Conservation (phyloP, 768 basidiomycete species). For the Trametes maxima region DNA sequence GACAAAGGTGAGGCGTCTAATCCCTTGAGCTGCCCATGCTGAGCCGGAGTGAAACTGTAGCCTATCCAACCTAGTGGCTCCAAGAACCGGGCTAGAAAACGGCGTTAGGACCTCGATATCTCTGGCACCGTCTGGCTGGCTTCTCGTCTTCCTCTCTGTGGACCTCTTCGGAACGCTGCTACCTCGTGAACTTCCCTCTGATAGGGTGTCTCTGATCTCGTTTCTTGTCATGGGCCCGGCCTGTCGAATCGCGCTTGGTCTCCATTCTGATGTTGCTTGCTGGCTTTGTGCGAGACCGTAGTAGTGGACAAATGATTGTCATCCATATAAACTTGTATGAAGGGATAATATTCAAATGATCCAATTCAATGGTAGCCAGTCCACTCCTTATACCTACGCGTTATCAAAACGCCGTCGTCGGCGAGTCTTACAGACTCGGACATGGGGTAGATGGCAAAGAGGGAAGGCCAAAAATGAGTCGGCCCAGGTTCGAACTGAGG, state of each 20-base stretch:
- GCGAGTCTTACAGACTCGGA: too few species aligned
- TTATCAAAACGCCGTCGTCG: too few species aligned
- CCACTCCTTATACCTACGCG: too few species aligned
- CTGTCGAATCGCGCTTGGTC: too few species aligned
- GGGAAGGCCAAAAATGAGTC: background rate
- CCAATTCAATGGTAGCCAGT: too few species aligned
- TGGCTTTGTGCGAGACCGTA: too few species aligned
- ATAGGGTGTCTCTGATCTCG: background rate
- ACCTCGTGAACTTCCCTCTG: background rate
- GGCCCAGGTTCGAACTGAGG: conserved; percentile 16
- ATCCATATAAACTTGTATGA: too few species aligned
- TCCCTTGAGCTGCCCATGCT: too few species aligned
- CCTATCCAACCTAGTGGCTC: conserved; percentile 11
- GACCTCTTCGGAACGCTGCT: background rate
- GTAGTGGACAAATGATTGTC: too few species aligned
- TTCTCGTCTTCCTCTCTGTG: background rate
- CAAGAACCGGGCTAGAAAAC: conserved; percentile 24
- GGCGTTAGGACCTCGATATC: conserved; percentile 12
- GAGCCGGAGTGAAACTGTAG: background rate
- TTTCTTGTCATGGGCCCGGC: background rate
- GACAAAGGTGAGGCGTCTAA: background rate
- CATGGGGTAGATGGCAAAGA: too few species aligned
- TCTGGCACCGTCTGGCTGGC: background rate
- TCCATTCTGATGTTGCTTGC: too few species aligned
- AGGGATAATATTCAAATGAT: too few species aligned